Base-by-base conservation (phyloP, 768 basidiomycete species). In the Baorangia bicolor region DNA sequence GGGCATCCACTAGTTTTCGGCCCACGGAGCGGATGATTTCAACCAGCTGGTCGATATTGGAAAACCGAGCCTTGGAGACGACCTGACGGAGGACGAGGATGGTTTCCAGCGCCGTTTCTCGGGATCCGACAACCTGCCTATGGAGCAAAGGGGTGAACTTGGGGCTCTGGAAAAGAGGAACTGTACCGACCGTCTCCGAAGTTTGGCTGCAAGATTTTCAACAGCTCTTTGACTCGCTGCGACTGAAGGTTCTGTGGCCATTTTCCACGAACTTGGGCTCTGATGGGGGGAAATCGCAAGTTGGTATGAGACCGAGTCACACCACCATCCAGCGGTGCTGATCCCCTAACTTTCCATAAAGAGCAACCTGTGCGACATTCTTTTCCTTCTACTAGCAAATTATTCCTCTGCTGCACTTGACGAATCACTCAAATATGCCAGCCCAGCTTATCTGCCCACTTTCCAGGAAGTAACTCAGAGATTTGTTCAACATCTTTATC, bases 401-500 rank as follows among this genome's bases (percentile, higher is more conserved):
- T 10, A 2, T 1, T 10, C 21, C 30, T 30, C 11, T 27, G 12
- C 18, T 30, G 12, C 23, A 42, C 9, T 23, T 13, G 6, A 37
- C 47, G 2, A 42, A 30, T 39, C 35, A 5, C 49, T 73, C 58
- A 79, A 41, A 95, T 77, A 64, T 95, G 92, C 96, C 96, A 98
- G 78, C 95, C 90, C 34, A 98, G 81, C 62, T 75, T 86, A 65
- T 97, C 88, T 12, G 90, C 94, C 96, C 95, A 98, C 73, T 96
- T 91, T 53, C 82, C 81, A 12, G 96, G 96, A 52, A 99, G 78
- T 38, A 98, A 77, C 64, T 95, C 77, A n/a, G 90, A 94, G 54
- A 99, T 94, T 67, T 98, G 90, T 62, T 96, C 90, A 4, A 99
- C 97, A 67, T 99, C 96, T 74, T 98, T 98, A 73, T 98, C 94